A percentile compares a stretch with the other conserved stretches of the same genome.
Evolutionary conservation across 129 eudicot genomes (phyloP).

Genomic region (Glebionis coronaria): DNA sequence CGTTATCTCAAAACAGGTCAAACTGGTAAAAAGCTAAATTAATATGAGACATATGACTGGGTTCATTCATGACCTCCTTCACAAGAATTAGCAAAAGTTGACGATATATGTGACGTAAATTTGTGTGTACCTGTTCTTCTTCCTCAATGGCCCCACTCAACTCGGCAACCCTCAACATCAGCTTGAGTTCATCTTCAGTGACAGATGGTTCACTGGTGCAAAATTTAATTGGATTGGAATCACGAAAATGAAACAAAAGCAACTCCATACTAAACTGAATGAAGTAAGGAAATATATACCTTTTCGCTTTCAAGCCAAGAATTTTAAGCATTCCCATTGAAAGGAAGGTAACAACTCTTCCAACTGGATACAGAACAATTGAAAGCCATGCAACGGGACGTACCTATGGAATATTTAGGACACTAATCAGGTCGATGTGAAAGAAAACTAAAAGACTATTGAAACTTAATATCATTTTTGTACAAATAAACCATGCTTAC

Average conservation of each 20-base stretch:
- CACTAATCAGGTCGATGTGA: conserved; percentile 21
- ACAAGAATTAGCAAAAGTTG: neutral
- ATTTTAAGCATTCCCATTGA: conserved; percentile 77
- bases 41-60: neutral
- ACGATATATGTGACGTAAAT: neutral
- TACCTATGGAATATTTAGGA: conserved; percentile 39
- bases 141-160: conserved; percentile 77
- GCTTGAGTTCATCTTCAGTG: conserved; percentile 67
- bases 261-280: neutral
- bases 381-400: conserved; percentile 81
- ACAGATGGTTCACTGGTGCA: conserved; percentile 52
- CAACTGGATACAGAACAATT: conserved; percentile 64
- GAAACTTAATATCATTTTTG: no score
- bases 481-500: conserved; percentile 36
- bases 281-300: conserved; percentile 21
- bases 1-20: neutral
- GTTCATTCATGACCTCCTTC: neutral
- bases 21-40: neutral
- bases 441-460: neutral
- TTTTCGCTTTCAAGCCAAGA: conserved; percentile 64
- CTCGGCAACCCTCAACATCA: conserved; percentile 73
- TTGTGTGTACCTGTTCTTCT: conserved; percentile 60
- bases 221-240: neutral
- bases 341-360: conserved; percentile 64
- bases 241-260: neutral